These are phyloP conservation scores for Mortierella sp. DNA, from an alignment of 371 early-diverging fungal species.

Conservation along the genomic window DNA sequence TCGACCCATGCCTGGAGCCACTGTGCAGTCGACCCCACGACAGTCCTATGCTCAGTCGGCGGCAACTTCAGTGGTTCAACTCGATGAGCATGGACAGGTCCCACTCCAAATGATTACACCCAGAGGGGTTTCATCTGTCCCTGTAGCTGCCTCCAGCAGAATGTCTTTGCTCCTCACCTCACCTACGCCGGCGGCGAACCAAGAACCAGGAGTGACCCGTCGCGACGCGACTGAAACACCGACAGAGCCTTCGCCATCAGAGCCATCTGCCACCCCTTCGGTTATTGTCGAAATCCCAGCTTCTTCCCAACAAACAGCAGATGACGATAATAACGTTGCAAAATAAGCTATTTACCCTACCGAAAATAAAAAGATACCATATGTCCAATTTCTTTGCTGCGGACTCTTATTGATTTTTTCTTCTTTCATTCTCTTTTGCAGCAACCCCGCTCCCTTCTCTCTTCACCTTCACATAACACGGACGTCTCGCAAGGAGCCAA, in stretches of 20 bases:
- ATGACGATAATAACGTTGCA: neutral
- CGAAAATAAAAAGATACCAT: conserved; percentile 5
- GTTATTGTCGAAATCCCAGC: neutral
- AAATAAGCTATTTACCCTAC: neutral
- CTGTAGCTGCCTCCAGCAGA: neutral
- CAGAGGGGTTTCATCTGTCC: conserved; percentile 24
- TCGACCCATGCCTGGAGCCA: conserved; percentile 32
- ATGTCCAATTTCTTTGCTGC: neutral
- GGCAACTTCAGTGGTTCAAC: conserved; percentile 9
- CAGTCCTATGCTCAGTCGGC: neutral
- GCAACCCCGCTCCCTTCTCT: too few species aligned
- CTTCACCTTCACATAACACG: neutral
- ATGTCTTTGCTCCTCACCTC: neutral
- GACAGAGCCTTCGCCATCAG: neutral
- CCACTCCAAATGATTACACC: conserved; percentile 46
- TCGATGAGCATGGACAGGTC: conserved; percentile 45
- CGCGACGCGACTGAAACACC: neutral
- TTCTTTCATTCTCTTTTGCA: too few species aligned
- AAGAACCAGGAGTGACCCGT: neutral
- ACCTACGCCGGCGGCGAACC: neutral
- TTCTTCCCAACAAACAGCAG: neutral
- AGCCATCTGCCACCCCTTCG: neutral
- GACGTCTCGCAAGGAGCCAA: neutral
- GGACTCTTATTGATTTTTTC: too few species aligned
- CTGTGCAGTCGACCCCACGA: conserved; percentile 14